Conservation (phyloP, 2,329 filamentous ascomycete genomes). For the Alternaria gaisen region DNA sequence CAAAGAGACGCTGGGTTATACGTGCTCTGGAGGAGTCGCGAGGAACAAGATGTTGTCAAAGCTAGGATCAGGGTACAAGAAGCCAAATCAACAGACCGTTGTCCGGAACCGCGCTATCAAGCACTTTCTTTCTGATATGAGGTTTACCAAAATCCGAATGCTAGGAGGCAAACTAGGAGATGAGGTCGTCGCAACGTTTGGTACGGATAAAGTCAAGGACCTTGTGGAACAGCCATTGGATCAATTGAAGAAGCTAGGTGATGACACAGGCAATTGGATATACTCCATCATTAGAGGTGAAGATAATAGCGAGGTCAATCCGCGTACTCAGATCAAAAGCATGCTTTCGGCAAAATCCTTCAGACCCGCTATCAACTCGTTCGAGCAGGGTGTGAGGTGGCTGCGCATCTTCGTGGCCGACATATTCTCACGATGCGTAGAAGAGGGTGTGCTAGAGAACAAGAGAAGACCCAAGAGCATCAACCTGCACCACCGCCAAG, state of each 20-base stretch:
- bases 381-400: conserved; percentile 84
- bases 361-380: conserved; percentile 78
- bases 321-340: conserved; percentile 91
- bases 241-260: conserved; percentile 78
- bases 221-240: conserved; percentile 76
- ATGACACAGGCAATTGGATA: conserved; percentile 86
- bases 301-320: conserved; percentile 87
- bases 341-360: conserved; percentile 99
- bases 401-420: conserved; percentile 90
- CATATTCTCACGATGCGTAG: conserved; percentile 86
- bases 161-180: conserved; percentile 95
- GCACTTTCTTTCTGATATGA: conserved; percentile 82
- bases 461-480: conserved; percentile 86
- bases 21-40: conserved; percentile 88
- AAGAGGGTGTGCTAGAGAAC: conserved; percentile 89
- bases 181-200: conserved; percentile 81
- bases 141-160: conserved; percentile 94
- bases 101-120: conserved; percentile 84
- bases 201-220: conserved; percentile 80
- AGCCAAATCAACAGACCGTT: conserved; percentile 94
- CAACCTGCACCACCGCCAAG: conserved; percentile 82
- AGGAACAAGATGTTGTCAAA: conserved; percentile 96
- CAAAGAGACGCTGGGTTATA: conserved; percentile 78
- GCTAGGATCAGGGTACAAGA: conserved; percentile 88
- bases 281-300: conserved; percentile 85